A percentile compares a stretch with the other conserved stretches of the same genome.
phyloP scores from a whole-genome alignment of 345 rosid species.

The Hypericum androsaemum region DNA sequence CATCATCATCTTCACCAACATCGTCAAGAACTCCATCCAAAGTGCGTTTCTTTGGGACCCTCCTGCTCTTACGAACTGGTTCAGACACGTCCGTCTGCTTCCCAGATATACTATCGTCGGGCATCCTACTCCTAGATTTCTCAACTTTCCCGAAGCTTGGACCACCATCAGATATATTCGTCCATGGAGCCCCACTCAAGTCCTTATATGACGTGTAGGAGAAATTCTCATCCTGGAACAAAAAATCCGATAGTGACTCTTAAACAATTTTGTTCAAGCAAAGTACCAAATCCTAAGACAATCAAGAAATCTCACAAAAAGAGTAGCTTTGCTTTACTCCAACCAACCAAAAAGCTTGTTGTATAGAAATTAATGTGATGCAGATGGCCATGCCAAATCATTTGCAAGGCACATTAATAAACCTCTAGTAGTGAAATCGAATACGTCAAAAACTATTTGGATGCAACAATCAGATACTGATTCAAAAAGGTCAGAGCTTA shows the following conservation, averaged over 20 bases:
- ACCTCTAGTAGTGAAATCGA: background rate
- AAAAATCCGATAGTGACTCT: background rate
- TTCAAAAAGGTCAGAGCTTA: background rate
- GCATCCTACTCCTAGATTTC: slow-evolving; percentile 14
- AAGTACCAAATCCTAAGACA: background rate
- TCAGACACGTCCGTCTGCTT: slow-evolving; percentile 16
- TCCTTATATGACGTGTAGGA: slow-evolving; percentile 16
- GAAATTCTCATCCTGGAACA: slow-evolving; percentile 14
- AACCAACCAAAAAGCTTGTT: too few relatives aligned
- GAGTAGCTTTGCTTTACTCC: background rate
- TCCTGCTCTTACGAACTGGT: slow-evolving; percentile 21
- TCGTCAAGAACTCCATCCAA: slow-evolving; percentile 18
- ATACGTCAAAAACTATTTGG: background rate
- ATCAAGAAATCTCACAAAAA: background rate
- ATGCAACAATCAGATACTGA: background rate
- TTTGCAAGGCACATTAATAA: background rate
- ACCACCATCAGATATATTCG: slow-evolving; percentile 15
- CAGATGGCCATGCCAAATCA: too few relatives aligned
- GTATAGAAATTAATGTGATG: too few relatives aligned
- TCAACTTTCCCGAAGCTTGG: slow-evolving; percentile 18
- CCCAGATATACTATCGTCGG: slow-evolving; percentile 20
- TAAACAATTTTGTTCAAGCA: background rate
- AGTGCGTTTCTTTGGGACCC: slow-evolving; percentile 15
- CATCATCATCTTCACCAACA: slow-evolving; percentile 21
- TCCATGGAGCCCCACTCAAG: slow-evolving; percentile 15